Conservation (phyloP, 768 basidiomycete species). For the Harrya chromipes region DNA sequence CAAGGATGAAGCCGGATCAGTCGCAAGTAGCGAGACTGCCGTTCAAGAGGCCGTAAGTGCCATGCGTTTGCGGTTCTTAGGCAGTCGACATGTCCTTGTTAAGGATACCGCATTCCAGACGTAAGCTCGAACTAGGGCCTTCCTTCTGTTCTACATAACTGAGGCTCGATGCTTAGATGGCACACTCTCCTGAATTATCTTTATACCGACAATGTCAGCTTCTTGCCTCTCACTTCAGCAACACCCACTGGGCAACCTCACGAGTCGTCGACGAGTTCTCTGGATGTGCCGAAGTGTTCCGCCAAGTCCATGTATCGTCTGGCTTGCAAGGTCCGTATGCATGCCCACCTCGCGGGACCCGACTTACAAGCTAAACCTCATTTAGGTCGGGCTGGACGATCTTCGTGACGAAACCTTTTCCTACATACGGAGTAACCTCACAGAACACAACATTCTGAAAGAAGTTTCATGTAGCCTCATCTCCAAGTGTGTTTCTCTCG, state of each 20-base stretch:
- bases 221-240: conserved; percentile 27
- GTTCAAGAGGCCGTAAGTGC: neutral
- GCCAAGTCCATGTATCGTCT: conserved; percentile 47
- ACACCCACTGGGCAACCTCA: neutral
- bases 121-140: conserved; percentile 4
- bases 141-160: neutral
- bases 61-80: conserved; percentile 13
- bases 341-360: accelerated
- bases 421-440: conserved; percentile 14
- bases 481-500: conserved; percentile 9
- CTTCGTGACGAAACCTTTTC: conserved; percentile 16
- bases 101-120: conserved; percentile 30
- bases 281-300: conserved; percentile 29
- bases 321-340: conserved; percentile 33
- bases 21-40: conserved; percentile 6
- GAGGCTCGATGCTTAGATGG: conserved; percentile 26
- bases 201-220: conserved; percentile 35
- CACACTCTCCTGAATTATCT: conserved; percentile 39
- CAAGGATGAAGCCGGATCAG: neutral
- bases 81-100: conserved; percentile 24
- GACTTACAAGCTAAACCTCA: neutral
- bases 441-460: conserved; percentile 22
- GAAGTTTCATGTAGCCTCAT: conserved; percentile 21
- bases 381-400: conserved; percentile 19
- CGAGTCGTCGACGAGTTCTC: conserved; percentile 1